phyloP scores from a whole-genome alignment of 2,329 filamentous ascomycete species.

The Microcera coccophila region DNA sequence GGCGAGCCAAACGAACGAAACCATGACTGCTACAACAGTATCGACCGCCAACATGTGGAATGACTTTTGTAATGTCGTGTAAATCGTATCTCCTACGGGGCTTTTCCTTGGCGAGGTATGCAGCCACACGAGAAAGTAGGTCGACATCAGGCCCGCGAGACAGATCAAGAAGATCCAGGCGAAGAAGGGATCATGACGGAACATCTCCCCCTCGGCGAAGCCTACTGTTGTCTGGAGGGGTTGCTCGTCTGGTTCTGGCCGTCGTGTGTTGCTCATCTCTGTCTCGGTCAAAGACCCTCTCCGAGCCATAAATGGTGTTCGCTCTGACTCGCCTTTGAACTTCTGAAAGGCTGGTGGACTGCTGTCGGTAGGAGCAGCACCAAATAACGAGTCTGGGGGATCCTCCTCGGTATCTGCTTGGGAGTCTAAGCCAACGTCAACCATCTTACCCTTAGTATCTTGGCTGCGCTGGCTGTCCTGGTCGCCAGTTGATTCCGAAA shows the following conservation, averaged over 20 bases:
- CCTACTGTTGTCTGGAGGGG: constrained; percentile 44
- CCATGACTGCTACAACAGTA: constrained; percentile 82
- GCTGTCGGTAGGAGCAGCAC: constrained; percentile 49
- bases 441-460: constrained; percentile 62
- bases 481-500: constrained; percentile 38
- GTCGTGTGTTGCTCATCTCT: constrained; percentile 40
- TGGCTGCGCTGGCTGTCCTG: constrained; percentile 29
- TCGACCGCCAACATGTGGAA: constrained; percentile 88
- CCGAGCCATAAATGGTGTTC: constrained; percentile 39
- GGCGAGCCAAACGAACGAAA: constrained; percentile 87
- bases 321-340: constrained; percentile 43
- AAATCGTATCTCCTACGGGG: constrained; percentile 87
- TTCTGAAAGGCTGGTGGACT: constrained; percentile 60
- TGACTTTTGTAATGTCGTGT: constrained; percentile 79
- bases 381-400: constrained; percentile 57
- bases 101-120: constrained; percentile 73
- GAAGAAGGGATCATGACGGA: constrained; percentile 86
- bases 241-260: constrained; percentile 37
- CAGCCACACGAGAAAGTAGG: constrained; percentile 83
- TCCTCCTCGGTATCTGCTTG: constrained; percentile 55
- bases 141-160: constrained; percentile 78
- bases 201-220: constrained; percentile 62
- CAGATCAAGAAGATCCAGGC: constrained; percentile 84
- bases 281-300: constrained; percentile 45
- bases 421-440: constrained; percentile 80